phyloP scores from a whole-genome alignment of 306 rosid genomes.

The Ammopiptanthus mongolicus region DNA sequence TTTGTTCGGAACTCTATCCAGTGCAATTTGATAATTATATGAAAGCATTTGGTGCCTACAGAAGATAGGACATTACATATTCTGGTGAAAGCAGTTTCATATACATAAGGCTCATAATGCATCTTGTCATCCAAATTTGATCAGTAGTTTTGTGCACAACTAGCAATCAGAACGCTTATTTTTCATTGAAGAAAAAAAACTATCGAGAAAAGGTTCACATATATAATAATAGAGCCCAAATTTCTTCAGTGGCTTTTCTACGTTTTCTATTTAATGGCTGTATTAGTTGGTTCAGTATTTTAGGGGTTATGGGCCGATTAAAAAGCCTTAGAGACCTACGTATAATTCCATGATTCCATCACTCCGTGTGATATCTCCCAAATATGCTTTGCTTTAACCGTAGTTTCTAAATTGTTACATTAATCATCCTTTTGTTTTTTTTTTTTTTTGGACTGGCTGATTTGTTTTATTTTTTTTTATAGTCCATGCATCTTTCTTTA shows the following conservation, averaged over 20 bases:
- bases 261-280: background rate
- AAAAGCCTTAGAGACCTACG: background rate
- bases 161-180: background rate
- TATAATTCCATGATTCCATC: background rate
- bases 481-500: conserved; percentile 4
- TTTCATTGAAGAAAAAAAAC: background rate
- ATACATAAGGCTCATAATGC: background rate
- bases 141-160: background rate
- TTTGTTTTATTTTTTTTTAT: conserved; percentile 5
- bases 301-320: background rate
- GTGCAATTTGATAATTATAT: background rate
- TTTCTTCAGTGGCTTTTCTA: background rate
- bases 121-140: background rate
- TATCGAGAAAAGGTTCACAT: background rate
- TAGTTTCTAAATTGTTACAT: background rate
- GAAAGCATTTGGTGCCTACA: background rate
- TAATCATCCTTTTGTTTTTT: background rate
- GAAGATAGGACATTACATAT: background rate
- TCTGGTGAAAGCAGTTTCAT: background rate
- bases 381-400: background rate
- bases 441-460: background rate
- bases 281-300: background rate
- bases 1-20: background rate
- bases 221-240: background rate
- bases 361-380: conserved; percentile 3